A percentile compares a stretch with the other conserved stretches of the same genome.
Conservation (phyloP, 495 filamentous ascomycete species). For the Aspergillus saccharolyticus region DNA sequence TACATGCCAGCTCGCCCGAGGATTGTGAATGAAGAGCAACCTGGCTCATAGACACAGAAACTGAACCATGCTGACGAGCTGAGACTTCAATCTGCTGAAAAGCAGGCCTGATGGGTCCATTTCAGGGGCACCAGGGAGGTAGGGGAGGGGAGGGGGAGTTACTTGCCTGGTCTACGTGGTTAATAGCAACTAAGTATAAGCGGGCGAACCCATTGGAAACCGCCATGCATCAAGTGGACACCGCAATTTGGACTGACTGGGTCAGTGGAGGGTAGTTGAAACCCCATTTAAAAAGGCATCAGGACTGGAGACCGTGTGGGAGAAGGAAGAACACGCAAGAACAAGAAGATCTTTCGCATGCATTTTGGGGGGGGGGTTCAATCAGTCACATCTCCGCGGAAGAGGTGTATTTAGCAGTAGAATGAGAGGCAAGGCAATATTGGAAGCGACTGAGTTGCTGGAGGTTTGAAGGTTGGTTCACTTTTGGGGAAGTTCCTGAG, state of each 20-base stretch:
- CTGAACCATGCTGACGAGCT: background rate
- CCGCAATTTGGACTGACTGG: background rate
- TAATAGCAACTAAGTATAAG: background rate
- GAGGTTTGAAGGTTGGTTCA: background rate
- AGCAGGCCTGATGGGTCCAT: background rate
- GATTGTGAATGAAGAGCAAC: background rate
- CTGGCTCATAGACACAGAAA: background rate
- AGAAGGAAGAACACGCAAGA: background rate
- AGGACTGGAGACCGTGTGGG: background rate
- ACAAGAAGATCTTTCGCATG: background rate
- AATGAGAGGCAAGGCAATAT: background rate
- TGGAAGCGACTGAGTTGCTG: background rate
- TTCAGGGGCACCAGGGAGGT: background rate
- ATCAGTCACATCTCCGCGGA: slow-evolving; percentile 11
- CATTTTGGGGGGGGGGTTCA: background rate
- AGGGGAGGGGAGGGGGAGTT: too few relatives aligned
- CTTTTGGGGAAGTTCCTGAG: background rate
- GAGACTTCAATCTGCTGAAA: background rate
- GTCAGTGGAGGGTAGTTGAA: background rate
- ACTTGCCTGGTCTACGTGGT: slow-evolving; percentile 3
- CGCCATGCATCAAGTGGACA: background rate
- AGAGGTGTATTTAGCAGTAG: background rate
- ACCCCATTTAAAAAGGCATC: background rate
- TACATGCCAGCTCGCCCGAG: background rate
- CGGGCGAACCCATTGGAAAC: slow-evolving; percentile 2